Base-by-base conservation (phyloP, 495 filamentous ascomycete genomes). In the Penicillium egyptiacum region DNA sequence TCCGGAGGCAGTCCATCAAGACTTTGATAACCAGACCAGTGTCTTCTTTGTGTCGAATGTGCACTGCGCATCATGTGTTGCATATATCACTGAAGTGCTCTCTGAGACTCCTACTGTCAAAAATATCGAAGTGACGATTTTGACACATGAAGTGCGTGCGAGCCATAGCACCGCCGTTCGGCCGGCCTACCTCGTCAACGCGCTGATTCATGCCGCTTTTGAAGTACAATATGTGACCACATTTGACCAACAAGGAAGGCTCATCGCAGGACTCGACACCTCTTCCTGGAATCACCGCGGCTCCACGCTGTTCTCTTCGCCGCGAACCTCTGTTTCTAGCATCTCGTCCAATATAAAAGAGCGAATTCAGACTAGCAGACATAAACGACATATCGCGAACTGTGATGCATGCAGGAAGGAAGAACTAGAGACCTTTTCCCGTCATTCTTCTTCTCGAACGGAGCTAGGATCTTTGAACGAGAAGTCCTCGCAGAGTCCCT, bases 11-110 rank as follows among this genome's bases (percentile, higher is more conserved):
- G 47, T 41, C 19, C 17, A 44, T 20, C 37, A 45, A 25, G 49
- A 58, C 2, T n/a, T 20, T 12, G 41, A 53, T 31, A 46, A 33
- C 1, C 57, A 59, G 40, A 62, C 50, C 54, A 80, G 76, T 55
- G 72, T 71, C 10, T 72, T 79, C 41, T 72, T 79, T 39, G 72
- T 81, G 47, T 73, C 72, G 57, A 82, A 82, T 50, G 71, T 82
- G 17, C 79, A 81, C 55, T 82, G 80, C 60, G 70, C 78, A 14
- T 82, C 80, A n/a, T 82, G 80, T 54, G 72, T 81, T 16, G 65
- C 77, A 28, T 77, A 79, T 57, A 71, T 82, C 53, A 71, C 68
- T 10, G 72, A 74, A 47, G 63, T 78, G 7, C 67, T 82, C 2
- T 67, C 64, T 2, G 65, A 66, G 25, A 68, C 75, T 16, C 55